Evolutionary conservation across 495 filamentous ascomycete genomes (phyloP).

Genomic region (Parachaetomium inaequale): DNA sequence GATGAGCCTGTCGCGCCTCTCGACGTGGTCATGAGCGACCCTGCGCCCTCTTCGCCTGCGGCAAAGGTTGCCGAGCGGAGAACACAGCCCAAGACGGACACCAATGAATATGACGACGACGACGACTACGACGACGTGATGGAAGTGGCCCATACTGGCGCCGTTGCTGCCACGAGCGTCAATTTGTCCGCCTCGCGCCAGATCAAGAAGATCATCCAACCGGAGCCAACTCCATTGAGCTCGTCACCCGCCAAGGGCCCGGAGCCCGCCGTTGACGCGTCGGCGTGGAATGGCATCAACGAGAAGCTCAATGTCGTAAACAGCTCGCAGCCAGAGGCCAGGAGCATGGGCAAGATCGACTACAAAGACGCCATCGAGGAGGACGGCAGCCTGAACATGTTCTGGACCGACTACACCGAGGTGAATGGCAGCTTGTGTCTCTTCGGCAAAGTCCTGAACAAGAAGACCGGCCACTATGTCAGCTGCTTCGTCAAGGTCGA

Average conservation of each 20-base stretch:
- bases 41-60: slow-evolving; percentile 79
- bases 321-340: slow-evolving; percentile 54
- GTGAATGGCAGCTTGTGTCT: slow-evolving; percentile 87
- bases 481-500: slow-evolving; percentile 97
- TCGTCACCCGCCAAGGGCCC: slow-evolving; percentile 67
- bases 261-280: slow-evolving; percentile 64
- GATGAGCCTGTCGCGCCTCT: slow-evolving; percentile 45
- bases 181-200: slow-evolving; percentile 85
- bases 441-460: slow-evolving; percentile 95
- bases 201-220: slow-evolving; percentile 68
- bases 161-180: slow-evolving; percentile 63
- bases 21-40: slow-evolving; percentile 75
- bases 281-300: slow-evolving; percentile 83
- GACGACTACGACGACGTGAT: slow-evolving; percentile 79
- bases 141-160: slow-evolving; percentile 75
- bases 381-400: slow-evolving; percentile 88
- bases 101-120: slow-evolving; percentile 35
- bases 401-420: slow-evolving; percentile 96
- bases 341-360: slow-evolving; percentile 70
- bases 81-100: slow-evolving; percentile 58
- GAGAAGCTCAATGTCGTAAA: slow-evolving; percentile 81
- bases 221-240: slow-evolving; percentile 60
- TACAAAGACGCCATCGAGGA: slow-evolving; percentile 79
- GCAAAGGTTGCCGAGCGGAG: slow-evolving; percentile 76
- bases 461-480: slow-evolving; percentile 68